Base-by-base conservation (phyloP, 2,329 filamentous ascomycete species). In the Xylariales sp. region DNA sequence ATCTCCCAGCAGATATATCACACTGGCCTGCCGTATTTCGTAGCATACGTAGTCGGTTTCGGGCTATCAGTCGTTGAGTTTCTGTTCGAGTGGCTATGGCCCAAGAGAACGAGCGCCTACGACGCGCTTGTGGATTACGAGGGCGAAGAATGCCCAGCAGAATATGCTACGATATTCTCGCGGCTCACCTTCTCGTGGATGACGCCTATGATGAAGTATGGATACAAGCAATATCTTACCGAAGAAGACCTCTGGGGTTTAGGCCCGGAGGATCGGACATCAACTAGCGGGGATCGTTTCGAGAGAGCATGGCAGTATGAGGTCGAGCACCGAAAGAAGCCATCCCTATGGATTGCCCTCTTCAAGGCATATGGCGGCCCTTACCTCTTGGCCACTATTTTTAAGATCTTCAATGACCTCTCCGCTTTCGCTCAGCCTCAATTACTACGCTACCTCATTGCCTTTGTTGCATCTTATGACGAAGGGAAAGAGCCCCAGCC, bases 161-260 rank as follows among this genome's bases (percentile, higher is more conserved):
- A 97, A 63, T 95, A 95, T 59, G 90, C 93, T 11, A 89, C 91
- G 43, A 73, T 97, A 37, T 98, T 98, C 65, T 95, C 91, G 4
- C 80, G 87, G 35, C 74, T 98, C 31, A 95, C 91, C 0, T 98
- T 98, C 61, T 83, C 85, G 38, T 98, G 93, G 93, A 96, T 98
- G 91, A 97, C 93, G 0, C 90, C 93, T 1, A 69, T 98, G 77
- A 98, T 98, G 93, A 89, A 82, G 56, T 84, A 84, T 56, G 93
- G 93, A 1, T 97, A 98, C 69, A 87, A 85, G 55, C 80, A 90
- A 42, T 98, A 81, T 59, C 71, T 98, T 44, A 95, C 89, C 2
- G 89, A 97, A 59, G 88, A 96, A 46, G 91, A 98, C 60, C 74
- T 98, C 17, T 98, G 94, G 94, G 91, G 88, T 43, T 70, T 98